Base-by-base conservation (phyloP, 768 basidiomycete species). In the Boletus rubropictus region DNA sequence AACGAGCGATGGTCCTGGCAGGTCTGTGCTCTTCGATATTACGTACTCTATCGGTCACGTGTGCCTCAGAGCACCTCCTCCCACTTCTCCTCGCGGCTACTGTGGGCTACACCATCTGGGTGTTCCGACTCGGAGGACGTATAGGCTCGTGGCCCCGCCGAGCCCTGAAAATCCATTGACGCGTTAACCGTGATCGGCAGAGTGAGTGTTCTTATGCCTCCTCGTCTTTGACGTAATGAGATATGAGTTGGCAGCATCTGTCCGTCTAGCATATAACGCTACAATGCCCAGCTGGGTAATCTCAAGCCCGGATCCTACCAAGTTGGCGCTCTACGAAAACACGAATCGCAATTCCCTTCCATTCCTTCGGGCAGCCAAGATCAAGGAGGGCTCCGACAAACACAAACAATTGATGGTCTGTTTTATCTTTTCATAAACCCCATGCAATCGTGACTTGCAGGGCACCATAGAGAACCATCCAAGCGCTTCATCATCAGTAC, bases 31-130 rank as follows among this genome's bases (percentile, higher is more conserved):
- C 10, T 25, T 25, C 24, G 22, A 12, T 15, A 8, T 44, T 57
- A 42, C 41, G 31, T 29, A 57, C 42, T 8, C 32, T 32, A 43
- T 50, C 48, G 8, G 50, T 59, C 53, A 60, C 58, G 57, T 56
- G 54, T 17, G 14, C 7, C 25, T 5, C 4, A n/a, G 14, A 20
- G n/a, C n/a, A n/a, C n/a, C n/a, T n/a, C n/a, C n/a, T n/a, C n/a
- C 32, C 38, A 4, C 14, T 4, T n/a, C 41, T 28, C 28, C 5
- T 25, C 3, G 4, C 11, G 8, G 2, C 10, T 12, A 11, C 14
- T 18, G 11, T 17, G 8, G 44, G 15, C 15, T 41, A 39, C 39
- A 37, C 43, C 27, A 41, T 54, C 54, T 27, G 49, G 39, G 53
- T 37, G 18, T n/a, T 24, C 18, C 6, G 8, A 12, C 34, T 32